Evolutionary conservation across 495 filamentous ascomycete species (phyloP).

Genomic region (Neurospora sp.): DNA sequence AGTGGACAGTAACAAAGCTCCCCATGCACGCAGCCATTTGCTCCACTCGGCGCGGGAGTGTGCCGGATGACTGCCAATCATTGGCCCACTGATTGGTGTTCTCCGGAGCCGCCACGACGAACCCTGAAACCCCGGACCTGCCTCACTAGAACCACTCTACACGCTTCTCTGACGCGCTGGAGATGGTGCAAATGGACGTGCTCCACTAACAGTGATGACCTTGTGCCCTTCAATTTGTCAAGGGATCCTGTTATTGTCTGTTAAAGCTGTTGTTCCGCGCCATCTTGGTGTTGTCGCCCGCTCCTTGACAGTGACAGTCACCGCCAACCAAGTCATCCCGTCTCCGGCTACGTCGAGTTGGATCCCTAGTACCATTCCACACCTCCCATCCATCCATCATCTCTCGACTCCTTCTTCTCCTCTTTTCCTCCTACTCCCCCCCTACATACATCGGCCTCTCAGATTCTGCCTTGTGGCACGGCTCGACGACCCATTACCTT

Average conservation of each 20-base stretch:
- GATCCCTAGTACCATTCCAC: neutral
- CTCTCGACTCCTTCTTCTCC: neutral
- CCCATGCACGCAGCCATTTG: neutral
- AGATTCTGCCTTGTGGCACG: neutral
- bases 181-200: neutral
- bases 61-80: neutral
- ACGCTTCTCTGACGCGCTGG: neutral
- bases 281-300: neutral
- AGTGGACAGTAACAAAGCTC: neutral
- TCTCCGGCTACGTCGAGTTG: conserved; percentile 13
- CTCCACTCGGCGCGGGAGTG: neutral
- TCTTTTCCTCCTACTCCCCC: neutral
- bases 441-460: neutral
- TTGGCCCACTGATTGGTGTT: neutral
- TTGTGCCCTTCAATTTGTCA: neutral
- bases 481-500: neutral
- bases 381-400: neutral
- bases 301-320: conserved; percentile 8
- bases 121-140: neutral
- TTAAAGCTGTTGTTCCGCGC: neutral
- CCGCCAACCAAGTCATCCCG: conserved; percentile 18
- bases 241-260: neutral
- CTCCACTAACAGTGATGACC: neutral
- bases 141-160: neutral
- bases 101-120: neutral